Conservation (phyloP, 306 rosid species). For the Dryas octopetala region DNA sequence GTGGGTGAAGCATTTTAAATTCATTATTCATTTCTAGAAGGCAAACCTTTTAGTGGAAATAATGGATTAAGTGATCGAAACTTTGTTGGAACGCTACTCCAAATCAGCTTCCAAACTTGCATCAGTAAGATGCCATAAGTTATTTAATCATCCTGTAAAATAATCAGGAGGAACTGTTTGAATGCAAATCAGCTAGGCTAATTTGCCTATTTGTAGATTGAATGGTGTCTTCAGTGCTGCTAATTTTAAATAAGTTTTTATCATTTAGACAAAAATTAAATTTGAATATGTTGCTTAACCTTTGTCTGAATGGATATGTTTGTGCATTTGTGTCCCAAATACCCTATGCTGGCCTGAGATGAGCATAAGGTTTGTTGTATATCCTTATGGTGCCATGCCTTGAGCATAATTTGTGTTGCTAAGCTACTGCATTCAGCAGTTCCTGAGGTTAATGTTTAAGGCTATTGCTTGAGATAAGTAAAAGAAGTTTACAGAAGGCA, state of each 20-base stretch:
- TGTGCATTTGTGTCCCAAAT: background rate
- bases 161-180: background rate
- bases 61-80: background rate
- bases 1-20: no score
- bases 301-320: background rate
- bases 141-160: no score
- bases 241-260: background rate
- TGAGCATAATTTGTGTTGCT: background rate
- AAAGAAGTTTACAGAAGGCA: background rate
- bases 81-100: background rate
- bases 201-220: background rate
- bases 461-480: background rate
- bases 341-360: background rate
- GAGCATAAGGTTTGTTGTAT: background rate
- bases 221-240: background rate
- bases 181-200: background rate
- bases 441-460: background rate
- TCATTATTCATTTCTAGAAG: no score
- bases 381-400: background rate
- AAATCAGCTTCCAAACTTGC: background rate
- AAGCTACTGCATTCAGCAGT: background rate
- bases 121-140: background rate
- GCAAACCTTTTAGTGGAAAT: no score
- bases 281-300: background rate
- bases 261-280: background rate